These are phyloP conservation scores for Asterophora parasitica DNA, from an alignment of 768 basidiomycete genomes.

Conservation along the genomic window DNA sequence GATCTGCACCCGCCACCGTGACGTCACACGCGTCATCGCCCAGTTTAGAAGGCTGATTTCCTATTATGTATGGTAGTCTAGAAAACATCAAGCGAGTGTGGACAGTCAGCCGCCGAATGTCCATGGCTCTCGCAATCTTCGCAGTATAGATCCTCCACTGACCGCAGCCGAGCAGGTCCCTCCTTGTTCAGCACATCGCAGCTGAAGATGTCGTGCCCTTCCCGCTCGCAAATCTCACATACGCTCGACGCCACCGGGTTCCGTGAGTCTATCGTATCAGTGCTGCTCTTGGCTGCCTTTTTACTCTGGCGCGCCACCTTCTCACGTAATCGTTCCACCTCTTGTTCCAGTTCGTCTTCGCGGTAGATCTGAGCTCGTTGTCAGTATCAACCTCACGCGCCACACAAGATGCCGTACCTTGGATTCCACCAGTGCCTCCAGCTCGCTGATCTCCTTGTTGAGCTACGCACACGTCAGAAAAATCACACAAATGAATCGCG, in stretches of 20 bases:
- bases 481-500: not conserved
- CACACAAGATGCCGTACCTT: constrained; percentile 49
- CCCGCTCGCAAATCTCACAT: constrained; percentile 85
- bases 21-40: constrained; percentile 11
- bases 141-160: constrained; percentile 49
- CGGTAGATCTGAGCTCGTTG: constrained; percentile 63
- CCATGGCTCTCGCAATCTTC: constrained; percentile 83
- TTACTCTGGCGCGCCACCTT: constrained; percentile 57
- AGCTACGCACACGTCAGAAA: constrained; percentile 42
- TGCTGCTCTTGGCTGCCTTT: constrained; percentile 47
- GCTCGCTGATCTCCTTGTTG: constrained; percentile 87
- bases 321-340: constrained; percentile 72
- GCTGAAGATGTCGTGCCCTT: constrained; percentile 82
- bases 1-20: not conserved
- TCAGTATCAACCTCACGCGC: not conserved
- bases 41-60: not conserved
- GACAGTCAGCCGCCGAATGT: constrained; percentile 73
- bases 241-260: constrained; percentile 26
- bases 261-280: constrained; percentile 31
- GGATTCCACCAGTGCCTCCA: constrained; percentile 90
- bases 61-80: constrained; percentile 27
- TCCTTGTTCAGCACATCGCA: constrained; percentile 72
- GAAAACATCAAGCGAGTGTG: constrained; percentile 85
- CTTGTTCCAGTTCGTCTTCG: constrained; percentile 88
- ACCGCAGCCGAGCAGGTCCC: constrained; percentile 22